phyloP scores from a whole-genome alignment of 1,139 yeast species.

The Kodamaea anthophila region DNA sequence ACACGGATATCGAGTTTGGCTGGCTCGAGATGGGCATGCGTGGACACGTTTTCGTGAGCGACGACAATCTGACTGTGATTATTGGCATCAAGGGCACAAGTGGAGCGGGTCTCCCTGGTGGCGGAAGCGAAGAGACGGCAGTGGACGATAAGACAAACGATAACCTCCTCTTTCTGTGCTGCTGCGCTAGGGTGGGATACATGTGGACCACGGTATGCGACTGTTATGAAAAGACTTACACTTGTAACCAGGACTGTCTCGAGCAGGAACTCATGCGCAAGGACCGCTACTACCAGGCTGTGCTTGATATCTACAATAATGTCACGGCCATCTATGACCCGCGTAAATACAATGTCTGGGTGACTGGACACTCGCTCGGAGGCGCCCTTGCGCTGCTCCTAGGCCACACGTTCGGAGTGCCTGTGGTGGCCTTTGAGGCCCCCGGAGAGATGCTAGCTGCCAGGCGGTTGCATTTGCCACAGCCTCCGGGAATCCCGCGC shows the following conservation, averaged over 20 bases:
- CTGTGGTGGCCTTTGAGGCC: constrained; percentile 86
- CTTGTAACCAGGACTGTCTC: constrained; percentile 84
- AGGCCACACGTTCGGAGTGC: constrained; percentile 86
- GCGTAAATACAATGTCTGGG: constrained; percentile 64
- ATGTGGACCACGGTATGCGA: constrained; percentile 96
- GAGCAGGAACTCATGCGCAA: constrained; percentile 68
- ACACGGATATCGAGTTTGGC: constrained; percentile 52
- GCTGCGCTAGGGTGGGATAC: constrained; percentile 91
- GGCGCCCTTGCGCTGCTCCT: constrained; percentile 79
- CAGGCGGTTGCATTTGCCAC: constrained; percentile 78
- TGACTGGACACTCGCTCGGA: constrained; percentile 93
- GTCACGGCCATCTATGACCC: constrained; percentile 65
- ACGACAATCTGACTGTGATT: constrained; percentile 60
- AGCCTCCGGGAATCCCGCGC: constrained; percentile 84
- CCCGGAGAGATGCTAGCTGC: constrained; percentile 90
- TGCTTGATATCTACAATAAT: constrained; percentile 68
- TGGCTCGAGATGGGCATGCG: constrained; percentile 84
- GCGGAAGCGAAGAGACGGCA: constrained; percentile 73
- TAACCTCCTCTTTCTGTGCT: constrained; percentile 84
- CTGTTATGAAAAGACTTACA: constrained; percentile 78
- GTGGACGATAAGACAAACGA: constrained; percentile 80
- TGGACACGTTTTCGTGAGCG: constrained; percentile 82
- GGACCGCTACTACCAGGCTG: constrained; percentile 81
- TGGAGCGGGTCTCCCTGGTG: constrained; percentile 73
- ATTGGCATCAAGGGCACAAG: constrained; percentile 89